Conservation (phyloP, 305 asterid genomes). For the Fraxinus dipetala region DNA sequence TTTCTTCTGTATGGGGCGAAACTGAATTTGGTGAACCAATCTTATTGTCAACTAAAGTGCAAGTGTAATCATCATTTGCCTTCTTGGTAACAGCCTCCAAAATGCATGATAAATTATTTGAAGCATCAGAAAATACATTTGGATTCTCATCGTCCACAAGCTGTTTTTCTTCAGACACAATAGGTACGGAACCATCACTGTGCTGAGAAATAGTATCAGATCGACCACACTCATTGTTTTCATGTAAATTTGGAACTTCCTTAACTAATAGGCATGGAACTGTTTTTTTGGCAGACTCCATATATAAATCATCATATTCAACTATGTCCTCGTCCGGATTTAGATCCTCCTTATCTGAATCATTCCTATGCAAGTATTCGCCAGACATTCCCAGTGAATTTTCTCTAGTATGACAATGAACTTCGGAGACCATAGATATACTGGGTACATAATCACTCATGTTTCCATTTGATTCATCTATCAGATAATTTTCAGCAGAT, state of each 20-base stretch:
- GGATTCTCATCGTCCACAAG: constrained; percentile 34
- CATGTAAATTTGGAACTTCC: constrained; percentile 34
- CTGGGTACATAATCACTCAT: constrained; percentile 21
- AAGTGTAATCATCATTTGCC: constrained; percentile 21
- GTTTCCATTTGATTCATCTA: constrained; percentile 29
- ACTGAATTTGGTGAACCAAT: constrained; percentile 26
- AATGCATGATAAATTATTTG: constrained; percentile 24
- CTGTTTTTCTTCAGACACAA: constrained; percentile 29
- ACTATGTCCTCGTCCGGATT: constrained; percentile 22
- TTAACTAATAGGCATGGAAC: constrained; percentile 31
- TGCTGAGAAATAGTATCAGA: constrained; percentile 25
- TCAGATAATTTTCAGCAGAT: constrained; percentile 29
- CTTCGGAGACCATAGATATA: constrained; percentile 28
- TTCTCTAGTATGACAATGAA: constrained; percentile 25
- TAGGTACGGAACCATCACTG: constrained; percentile 30
- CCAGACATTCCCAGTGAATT: constrained; percentile 25
- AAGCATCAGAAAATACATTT: constrained; percentile 33
- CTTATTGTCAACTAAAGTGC: constrained; percentile 30
- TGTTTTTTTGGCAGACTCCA: constrained; percentile 20
- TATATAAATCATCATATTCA: constrained; percentile 21
- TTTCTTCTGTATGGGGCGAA: constrained; percentile 19
- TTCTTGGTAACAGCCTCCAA: constrained; percentile 30
- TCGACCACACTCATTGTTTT: constrained; percentile 25
- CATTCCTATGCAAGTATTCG: constrained; percentile 30
- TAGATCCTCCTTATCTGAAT: constrained; percentile 28